These are phyloP conservation scores for Narthecium ossifragum DNA, from an alignment of 106 monocot genomes.

Conservation along the genomic window DNA sequence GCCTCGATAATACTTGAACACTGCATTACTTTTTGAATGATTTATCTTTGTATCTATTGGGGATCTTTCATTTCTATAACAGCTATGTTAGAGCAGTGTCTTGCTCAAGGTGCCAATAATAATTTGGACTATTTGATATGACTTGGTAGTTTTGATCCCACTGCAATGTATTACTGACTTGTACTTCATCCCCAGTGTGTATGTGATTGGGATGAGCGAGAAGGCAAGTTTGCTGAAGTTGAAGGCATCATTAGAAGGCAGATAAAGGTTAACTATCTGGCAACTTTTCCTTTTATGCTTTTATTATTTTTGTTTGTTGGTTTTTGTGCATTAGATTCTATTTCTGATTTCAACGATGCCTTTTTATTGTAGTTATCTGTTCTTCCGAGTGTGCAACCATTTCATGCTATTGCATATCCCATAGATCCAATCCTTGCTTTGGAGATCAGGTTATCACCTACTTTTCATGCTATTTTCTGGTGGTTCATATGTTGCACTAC, in stretches of 20 bases:
- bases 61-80: too few species aligned
- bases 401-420: slow-evolving; percentile 99
- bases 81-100: too few species aligned
- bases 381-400: slow-evolving; percentile 98
- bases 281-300: not conserved
- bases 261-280: slow-evolving; percentile 58
- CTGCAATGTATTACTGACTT: too few species aligned
- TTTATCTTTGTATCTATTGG: too few species aligned
- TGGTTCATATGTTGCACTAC: not conserved
- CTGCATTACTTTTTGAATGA: too few species aligned
- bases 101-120: too few species aligned
- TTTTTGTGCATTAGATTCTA: not conserved
- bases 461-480: not conserved
- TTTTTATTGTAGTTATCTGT: slow-evolving; percentile 32
- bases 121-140: too few species aligned
- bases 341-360: too few species aligned
- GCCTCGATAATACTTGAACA: too few species aligned
- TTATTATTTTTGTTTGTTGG: not conserved
- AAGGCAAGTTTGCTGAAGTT: slow-evolving; percentile 73
- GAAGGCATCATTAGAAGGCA: slow-evolving; percentile 87
- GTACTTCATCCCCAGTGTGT: slow-evolving; percentile 81
- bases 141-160: too few species aligned
- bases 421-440: slow-evolving; percentile 84
- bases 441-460: slow-evolving; percentile 69
- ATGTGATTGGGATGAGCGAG: slow-evolving; percentile 89